phyloP scores from a whole-genome alignment of 2,329 filamentous ascomycete species.

The Knufia petricola region DNA sequence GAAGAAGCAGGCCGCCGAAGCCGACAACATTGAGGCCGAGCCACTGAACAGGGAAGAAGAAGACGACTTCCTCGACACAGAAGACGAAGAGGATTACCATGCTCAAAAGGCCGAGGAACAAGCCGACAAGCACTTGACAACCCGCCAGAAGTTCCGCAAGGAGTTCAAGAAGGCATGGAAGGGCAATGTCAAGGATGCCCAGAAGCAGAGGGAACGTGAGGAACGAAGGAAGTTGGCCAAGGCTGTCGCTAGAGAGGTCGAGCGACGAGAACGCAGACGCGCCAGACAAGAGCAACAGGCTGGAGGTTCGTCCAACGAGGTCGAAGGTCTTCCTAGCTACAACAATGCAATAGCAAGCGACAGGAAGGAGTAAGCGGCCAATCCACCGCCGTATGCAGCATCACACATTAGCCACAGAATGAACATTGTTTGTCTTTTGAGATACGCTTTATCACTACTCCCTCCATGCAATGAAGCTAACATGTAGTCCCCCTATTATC shows the following conservation, averaged over 20 bases:
- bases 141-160: slow-evolving; percentile 3
- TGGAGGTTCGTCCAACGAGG: not conserved
- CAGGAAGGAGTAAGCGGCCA: too few species aligned
- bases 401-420: too few species aligned
- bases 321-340: not conserved
- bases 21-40: not conserved
- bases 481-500: too few species aligned
- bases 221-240: not conserved
- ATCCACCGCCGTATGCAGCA: too few species aligned
- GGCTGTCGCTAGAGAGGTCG: not conserved
- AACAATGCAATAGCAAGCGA: too few species aligned
- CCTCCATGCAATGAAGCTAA: too few species aligned
- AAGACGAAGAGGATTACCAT: not conserved
- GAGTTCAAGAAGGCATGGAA: slow-evolving; percentile 2
- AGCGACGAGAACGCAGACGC: not conserved
- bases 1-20: not conserved
- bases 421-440: too few species aligned
- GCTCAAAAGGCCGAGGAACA: not conserved
- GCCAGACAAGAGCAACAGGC: not conserved
- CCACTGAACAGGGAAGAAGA: not conserved
- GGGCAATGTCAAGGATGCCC: not conserved
- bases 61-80: not conserved
- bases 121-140: not conserved
- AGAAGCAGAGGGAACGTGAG: not conserved
- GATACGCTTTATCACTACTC: too few species aligned